Evolutionary conservation across 2,329 filamentous ascomycete genomes (phyloP).

Genomic region (Nemania diffusa): DNA sequence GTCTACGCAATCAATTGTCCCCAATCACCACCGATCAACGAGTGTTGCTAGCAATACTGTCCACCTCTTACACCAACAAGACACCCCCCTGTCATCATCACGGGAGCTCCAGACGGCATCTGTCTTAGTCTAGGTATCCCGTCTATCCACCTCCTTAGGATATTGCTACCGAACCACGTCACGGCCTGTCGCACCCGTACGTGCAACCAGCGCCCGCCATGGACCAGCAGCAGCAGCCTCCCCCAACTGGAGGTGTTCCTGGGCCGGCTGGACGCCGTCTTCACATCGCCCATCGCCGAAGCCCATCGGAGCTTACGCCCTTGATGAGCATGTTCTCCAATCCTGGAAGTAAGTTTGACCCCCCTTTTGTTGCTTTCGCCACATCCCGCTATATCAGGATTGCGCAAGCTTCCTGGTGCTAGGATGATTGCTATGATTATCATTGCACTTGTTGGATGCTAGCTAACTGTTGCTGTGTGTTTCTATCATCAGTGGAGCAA

Average conservation of each 20-base stretch:
- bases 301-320: slow-evolving; percentile 95
- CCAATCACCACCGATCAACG: slow-evolving; percentile 21
- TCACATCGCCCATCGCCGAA: slow-evolving; percentile 96
- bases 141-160: slow-evolving; percentile 38
- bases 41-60: slow-evolving; percentile 16
- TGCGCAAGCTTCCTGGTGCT: slow-evolving; percentile 30
- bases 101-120: slow-evolving; percentile 38
- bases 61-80: slow-evolving; percentile 25
- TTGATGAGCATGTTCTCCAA: slow-evolving; percentile 91
- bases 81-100: slow-evolving; percentile 19
- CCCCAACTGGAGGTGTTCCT: slow-evolving; percentile 65
- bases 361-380: slow-evolving; percentile 9
- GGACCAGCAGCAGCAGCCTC: slow-evolving; percentile 69
- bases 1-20: slow-evolving; percentile 29
- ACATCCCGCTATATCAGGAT: not conserved
- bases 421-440: not conserved
- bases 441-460: slow-evolving; percentile 4
- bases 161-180: slow-evolving; percentile 27
- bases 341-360: slow-evolving; percentile 67
- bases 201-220: slow-evolving; percentile 62
- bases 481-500: slow-evolving; percentile 80
- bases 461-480: slow-evolving; percentile 41
- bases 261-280: slow-evolving; percentile 88
- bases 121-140: slow-evolving; percentile 39
- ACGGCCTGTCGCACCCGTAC: slow-evolving; percentile 58